Conservation (phyloP, 352 stramenopile genomes). For the Phytophthora cryptogea region DNA sequence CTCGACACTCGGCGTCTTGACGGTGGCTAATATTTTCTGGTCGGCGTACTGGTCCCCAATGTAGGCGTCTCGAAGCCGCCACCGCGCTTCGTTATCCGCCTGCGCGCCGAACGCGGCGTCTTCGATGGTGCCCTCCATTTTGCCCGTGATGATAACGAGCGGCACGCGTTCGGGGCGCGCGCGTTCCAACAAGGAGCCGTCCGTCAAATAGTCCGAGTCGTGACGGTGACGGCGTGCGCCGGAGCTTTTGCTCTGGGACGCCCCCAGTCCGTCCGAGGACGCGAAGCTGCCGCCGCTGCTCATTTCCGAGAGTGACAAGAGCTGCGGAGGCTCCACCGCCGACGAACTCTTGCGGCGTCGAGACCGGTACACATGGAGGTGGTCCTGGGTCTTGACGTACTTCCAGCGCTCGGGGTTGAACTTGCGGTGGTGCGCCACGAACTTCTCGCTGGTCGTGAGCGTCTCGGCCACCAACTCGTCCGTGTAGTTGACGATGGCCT, state of each 20-base stretch:
- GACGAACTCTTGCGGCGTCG: slow-evolving; percentile 29
- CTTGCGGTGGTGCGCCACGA: slow-evolving; percentile 33
- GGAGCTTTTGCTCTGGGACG: slow-evolving; percentile 26
- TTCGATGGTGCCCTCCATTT: slow-evolving; percentile 41
- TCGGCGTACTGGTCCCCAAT: slow-evolving; percentile 41
- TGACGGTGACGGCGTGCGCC: slow-evolving; percentile 10
- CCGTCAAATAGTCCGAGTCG: slow-evolving; percentile 37
- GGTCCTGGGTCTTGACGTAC: slow-evolving; percentile 37
- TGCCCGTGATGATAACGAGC: slow-evolving; percentile 37
- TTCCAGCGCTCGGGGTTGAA: slow-evolving; percentile 40
- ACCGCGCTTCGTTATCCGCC: slow-evolving; percentile 37
- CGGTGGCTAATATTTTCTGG: slow-evolving; percentile 38
- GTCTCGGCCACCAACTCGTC: slow-evolving; percentile 41
- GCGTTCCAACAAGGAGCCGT: slow-evolving; percentile 35
- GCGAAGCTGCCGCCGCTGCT: slow-evolving; percentile 22
- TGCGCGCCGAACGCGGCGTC: slow-evolving; percentile 40
- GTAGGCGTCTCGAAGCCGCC: slow-evolving; percentile 42
- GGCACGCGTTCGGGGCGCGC: slow-evolving; percentile 27
- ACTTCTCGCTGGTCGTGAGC: slow-evolving; percentile 33
- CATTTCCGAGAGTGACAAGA: slow-evolving; percentile 18
- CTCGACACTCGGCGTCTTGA: slow-evolving; percentile 27
- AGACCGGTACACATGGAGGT: slow-evolving; percentile 40
- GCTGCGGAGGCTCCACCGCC: slow-evolving; percentile 13
- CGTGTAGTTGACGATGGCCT: slow-evolving; percentile 35
- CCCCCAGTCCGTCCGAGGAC: slow-evolving; percentile 11